A percentile compares a stretch with the other conserved stretches of the same genome.
phyloP scores from a whole-genome alignment of 169 alveolate genomes.

The Plasmodium cynomolgi region DNA sequence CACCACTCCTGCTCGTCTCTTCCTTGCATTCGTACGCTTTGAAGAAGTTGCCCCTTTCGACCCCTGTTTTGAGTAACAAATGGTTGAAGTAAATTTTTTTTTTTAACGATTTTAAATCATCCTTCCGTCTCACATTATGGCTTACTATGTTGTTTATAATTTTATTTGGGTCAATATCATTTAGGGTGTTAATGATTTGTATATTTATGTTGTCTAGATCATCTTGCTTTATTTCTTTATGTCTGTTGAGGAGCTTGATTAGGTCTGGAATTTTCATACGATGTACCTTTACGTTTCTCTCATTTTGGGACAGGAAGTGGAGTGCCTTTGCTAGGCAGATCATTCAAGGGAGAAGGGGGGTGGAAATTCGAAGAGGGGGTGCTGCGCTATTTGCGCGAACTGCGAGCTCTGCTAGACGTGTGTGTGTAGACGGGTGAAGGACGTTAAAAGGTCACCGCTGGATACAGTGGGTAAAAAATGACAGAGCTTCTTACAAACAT shows the following conservation, averaged over 20 bases:
- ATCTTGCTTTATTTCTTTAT: constrained; percentile 44
- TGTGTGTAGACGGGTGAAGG: not conserved
- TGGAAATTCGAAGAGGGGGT: not conserved
- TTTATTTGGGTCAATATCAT: constrained; percentile 53
- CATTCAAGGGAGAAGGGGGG: constrained; percentile 22
- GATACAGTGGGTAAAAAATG: not conserved
- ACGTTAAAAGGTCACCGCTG: not conserved
- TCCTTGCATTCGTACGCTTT: constrained; percentile 40
- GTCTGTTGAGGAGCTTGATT: constrained; percentile 19
- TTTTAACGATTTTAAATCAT: constrained; percentile 64
- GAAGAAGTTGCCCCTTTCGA: constrained; percentile 8
- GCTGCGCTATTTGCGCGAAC: not conserved
- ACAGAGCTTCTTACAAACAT: not conserved
- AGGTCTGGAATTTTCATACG: constrained; percentile 55
- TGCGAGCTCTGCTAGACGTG: not conserved
- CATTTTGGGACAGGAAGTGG: constrained; percentile 36
- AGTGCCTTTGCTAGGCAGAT: constrained; percentile 1
- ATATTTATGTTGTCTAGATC: constrained; percentile 59
- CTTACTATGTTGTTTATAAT: constrained; percentile 53
- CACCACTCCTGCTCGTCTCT: not conserved
- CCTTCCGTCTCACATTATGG: constrained; percentile 17
- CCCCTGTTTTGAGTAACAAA: constrained; percentile 33
- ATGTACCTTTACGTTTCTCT: constrained; percentile 25
- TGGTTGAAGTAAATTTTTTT: constrained; percentile 54
- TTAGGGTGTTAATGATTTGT: constrained; percentile 66